Percentiles rank a stretch among this genome's conserved stretches.
Conservation (phyloP, 768 basidiomycete species). For the Amanita rubescens region DNA sequence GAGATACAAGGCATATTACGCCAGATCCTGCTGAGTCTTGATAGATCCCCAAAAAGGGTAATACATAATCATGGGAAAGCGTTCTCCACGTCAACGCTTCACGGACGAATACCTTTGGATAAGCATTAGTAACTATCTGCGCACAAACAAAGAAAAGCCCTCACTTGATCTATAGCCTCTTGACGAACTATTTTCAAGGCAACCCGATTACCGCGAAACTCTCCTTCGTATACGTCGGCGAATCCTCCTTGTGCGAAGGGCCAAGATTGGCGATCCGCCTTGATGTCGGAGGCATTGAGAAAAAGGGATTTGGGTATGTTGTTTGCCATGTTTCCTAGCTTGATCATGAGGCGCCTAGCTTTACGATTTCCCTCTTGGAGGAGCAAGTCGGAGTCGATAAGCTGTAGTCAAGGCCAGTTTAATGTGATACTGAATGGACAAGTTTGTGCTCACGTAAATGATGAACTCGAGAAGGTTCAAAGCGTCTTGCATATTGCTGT, state of each 20-base stretch:
- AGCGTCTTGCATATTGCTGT: neutral
- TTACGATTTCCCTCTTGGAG: neutral
- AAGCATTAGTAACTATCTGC: neutral
- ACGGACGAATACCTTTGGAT: neutral
- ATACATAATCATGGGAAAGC: neutral
- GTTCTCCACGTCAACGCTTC: neutral
- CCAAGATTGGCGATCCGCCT: neutral
- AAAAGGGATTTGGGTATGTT: neutral
- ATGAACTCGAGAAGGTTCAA: neutral
- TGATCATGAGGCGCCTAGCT: neutral
- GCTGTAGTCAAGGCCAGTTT: neutral
- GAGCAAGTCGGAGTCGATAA: neutral
- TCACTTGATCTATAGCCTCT: neutral
- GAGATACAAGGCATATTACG: neutral
- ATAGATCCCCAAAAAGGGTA: neutral
- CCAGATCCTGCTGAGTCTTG: neutral
- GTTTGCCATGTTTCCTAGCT: neutral
- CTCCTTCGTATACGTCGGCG: neutral
- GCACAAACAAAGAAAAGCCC: neutral
- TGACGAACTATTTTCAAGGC: neutral
- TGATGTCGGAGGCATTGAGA: neutral
- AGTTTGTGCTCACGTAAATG: neutral
- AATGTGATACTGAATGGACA: neutral
- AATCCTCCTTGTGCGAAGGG: neutral
- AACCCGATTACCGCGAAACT: neutral